phyloP scores from a whole-genome alignment of 2,329 filamentous ascomycete species.

The Scleromitrula shiraiana region DNA sequence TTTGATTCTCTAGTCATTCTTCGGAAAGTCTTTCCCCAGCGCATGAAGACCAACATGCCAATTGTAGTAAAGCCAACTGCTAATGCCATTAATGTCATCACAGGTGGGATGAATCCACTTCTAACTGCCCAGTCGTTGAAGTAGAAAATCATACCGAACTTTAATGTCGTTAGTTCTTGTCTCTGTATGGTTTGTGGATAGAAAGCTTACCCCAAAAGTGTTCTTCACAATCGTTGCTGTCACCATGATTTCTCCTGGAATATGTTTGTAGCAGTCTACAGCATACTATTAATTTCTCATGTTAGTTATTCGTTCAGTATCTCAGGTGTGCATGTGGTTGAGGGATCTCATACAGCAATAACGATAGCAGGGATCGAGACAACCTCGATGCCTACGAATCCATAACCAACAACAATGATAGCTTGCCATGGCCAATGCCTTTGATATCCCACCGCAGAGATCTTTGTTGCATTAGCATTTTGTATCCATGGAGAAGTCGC shows the following conservation, averaged over 20 bases:
- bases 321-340: no score
- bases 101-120: constrained; percentile 43
- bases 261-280: constrained; percentile 53
- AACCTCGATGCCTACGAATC: constrained; percentile 46
- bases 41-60: constrained; percentile 44
- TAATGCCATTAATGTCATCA: constrained; percentile 49
- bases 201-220: constrained; percentile 38
- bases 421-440: constrained; percentile 43
- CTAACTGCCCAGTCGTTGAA: constrained; percentile 42
- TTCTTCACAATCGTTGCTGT: constrained; percentile 55
- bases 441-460: constrained; percentile 42
- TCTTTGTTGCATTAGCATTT: constrained; percentile 3
- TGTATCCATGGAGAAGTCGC: neutral
- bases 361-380: constrained; percentile 48
- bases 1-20: constrained; percentile 43
- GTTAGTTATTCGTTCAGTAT: constrained; percentile 14
- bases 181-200: no score
- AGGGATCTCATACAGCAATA: constrained; percentile 29
- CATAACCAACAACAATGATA: constrained; percentile 48
- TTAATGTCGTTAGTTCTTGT: neutral
- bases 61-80: constrained; percentile 44
- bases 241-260: constrained; percentile 50
- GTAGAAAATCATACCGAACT: constrained; percentile 48
- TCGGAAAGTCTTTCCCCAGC: constrained; percentile 47
- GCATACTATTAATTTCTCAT: constrained; percentile 35